Base-by-base conservation (phyloP, 192 early-diverging fungal genomes). In the Funneliformis mosseae region DNA sequence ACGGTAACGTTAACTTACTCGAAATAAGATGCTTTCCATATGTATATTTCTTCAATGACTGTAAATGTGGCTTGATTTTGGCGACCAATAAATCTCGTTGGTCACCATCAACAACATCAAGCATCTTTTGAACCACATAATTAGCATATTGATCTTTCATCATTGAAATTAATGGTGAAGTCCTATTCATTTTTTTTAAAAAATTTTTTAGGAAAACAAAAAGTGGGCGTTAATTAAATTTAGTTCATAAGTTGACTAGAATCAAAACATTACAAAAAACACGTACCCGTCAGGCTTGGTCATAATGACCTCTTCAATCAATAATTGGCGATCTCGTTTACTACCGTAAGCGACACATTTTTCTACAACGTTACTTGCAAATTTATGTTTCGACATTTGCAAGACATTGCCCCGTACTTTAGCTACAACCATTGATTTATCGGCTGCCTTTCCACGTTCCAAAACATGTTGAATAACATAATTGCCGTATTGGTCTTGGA, bases 81-180 rank as follows among this genome's bases (percentile, higher is more conserved):
- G 85, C 83, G 25, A 99, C 88, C n/a, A 99, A 87, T 14, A 95
- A 77, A 68, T 96, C 94, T 41, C 94, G 91, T 85, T 98, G 95
- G n/a, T 92, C 90, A 16, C 92, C 96, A 80, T 96, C 95, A 10
- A 97, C 96, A 50, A 98, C 97, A 86, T 99, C 98, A 68, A 99
- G 88, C 96, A 99, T 97, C 85, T 99, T 99, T 84, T 99, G 98
- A 59, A 99, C 95, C 41, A 99, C 98, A 85, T 99, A 99, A 83
- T 99, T 99, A 63, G 98, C 98, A 82, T 96, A 99, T 86, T 99
- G 97, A 88, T 99, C 97, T 88, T 98, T 98, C 97, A 99, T 99
- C 97, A 99, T 98, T n/a, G 91, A 86, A 68, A 96, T 90, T 81
- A 99, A 85, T 14, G 95, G 91, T 12, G 90, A 92, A 8, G 95